Evolutionary conservation across 768 basidiomycete genomes (phyloP), one percentile per base, ranked within the genome.

Genomic region (Postia placenta): DNA sequence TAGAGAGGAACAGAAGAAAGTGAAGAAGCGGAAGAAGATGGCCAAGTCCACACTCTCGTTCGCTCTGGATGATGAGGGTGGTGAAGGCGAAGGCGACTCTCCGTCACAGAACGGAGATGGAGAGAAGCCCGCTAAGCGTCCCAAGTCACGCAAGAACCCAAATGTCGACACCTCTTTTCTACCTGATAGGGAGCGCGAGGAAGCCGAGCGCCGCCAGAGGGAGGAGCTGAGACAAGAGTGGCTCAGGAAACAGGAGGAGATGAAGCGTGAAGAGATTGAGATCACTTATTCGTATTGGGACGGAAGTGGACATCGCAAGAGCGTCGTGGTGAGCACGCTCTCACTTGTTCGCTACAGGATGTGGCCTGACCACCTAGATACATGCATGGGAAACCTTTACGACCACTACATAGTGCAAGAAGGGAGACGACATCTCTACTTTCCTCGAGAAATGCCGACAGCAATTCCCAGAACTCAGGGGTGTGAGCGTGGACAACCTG

Each of bases 221-320:
- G 96, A 99, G 64, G 78, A 87, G 43, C 74, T 99, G 35, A 76
- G 96, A 2, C 76, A 92, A 51, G 83, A 96, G 65, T 99, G 94
- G 93, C 72, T 98, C 27, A 71, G 67, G 56, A 74, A 74, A 53
- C 85, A 88, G 57, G 76, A 84, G 52, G 74, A 82, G 20, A 77
- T 85, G 47, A 85, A 85, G 63, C 60, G 69, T 23, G 85, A 86
- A 54, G 76, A 78, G 20, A 89, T 99, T 47, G 96, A 98, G 66
- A 77, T 99, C 48, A 85, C 85, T 0, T 99, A 97, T 62, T 96
- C 92, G 0, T 99, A 85, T 65, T 99, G 96, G 96, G 96, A 99
- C 64, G 96, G 96, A 11, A 92, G 87, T 60, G 96, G 96, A 0
- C 96, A 98, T 69, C 74, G 96, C 45, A 96, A 94, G 70, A 85